phyloP scores from a whole-genome alignment of 2,329 filamentous ascomycete species.

The Aureobasidium sp. region DNA sequence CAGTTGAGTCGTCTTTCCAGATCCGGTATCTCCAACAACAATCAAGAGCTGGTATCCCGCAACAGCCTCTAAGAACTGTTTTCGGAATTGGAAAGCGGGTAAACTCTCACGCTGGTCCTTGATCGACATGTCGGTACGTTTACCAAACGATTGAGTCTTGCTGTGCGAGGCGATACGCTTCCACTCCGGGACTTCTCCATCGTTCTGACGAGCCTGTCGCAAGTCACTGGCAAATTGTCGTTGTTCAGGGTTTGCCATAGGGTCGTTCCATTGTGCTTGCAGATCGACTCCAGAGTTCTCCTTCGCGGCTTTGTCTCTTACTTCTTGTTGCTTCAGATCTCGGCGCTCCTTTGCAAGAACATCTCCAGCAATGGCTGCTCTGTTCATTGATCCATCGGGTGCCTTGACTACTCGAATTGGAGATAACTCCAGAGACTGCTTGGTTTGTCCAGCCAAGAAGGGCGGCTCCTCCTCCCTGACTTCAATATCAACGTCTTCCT shows the following conservation, averaged over 20 bases:
- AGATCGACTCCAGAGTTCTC: slow-evolving; percentile 72
- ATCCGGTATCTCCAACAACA: slow-evolving; percentile 94
- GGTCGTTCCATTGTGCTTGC: slow-evolving; percentile 89
- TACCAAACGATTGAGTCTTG: slow-evolving; percentile 74
- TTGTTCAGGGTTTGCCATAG: slow-evolving; percentile 80
- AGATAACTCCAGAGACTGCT: slow-evolving; percentile 87
- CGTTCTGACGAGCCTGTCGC: slow-evolving; percentile 55
- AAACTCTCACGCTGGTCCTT: slow-evolving; percentile 88
- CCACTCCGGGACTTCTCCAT: slow-evolving; percentile 75
- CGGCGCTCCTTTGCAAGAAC: slow-evolving; percentile 80
- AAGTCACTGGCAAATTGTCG: slow-evolving; percentile 85
- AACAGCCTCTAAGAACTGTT: slow-evolving; percentile 80
- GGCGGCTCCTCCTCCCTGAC: slow-evolving; percentile 93
- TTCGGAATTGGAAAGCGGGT: slow-evolving; percentile 82
- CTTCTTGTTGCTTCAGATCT: slow-evolving; percentile 82
- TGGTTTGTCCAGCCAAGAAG: slow-evolving; percentile 91
- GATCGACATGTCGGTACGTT: slow-evolving; percentile 82
- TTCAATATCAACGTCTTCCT: slow-evolving; percentile 96
- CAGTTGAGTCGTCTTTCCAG: slow-evolving; percentile 92
- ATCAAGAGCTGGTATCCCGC: slow-evolving; percentile 84
- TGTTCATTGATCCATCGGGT: slow-evolving; percentile 91
- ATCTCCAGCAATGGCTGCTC: slow-evolving; percentile 90
- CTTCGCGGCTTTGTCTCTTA: slow-evolving; percentile 67
- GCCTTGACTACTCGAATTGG: slow-evolving; percentile 96
- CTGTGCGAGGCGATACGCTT: slow-evolving; percentile 67